phyloP scores from a whole-genome alignment of 257 asterid species.

The Rehmannia glutinosa region DNA sequence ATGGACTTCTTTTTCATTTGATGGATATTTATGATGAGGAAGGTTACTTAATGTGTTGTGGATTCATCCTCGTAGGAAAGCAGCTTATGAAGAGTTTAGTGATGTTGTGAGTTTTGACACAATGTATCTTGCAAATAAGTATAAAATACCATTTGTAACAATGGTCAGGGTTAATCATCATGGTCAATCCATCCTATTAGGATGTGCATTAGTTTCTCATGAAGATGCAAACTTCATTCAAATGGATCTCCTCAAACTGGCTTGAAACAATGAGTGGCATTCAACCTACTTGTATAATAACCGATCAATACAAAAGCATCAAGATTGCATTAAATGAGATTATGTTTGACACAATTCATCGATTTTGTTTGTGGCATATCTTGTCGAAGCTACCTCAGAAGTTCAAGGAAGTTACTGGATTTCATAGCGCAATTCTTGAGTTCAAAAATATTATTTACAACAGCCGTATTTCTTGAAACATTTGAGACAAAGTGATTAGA shows the following conservation, averaged over 20 bases:
- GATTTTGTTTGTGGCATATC: not conserved
- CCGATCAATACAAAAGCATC: not conserved
- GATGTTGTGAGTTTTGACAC: not conserved
- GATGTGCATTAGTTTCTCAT: not conserved
- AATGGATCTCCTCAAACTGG: not conserved
- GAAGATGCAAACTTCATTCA: not conserved
- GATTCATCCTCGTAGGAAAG: not conserved
- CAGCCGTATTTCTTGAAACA: not conserved
- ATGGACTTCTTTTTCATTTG: not conserved
- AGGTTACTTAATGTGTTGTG: not conserved
- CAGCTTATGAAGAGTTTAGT: not conserved
- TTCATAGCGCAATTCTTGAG: not conserved
- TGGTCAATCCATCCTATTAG: not conserved
- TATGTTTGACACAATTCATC: not conserved
- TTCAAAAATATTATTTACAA: too few relatives aligned
- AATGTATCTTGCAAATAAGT: not conserved
- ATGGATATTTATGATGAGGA: not conserved
- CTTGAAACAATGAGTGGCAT: not conserved
- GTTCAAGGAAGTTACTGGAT: not conserved
- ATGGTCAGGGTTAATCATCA: not conserved
- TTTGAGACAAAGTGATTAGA: not conserved
- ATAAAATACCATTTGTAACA: not conserved
- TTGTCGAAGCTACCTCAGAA: not conserved
- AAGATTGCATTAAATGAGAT: not conserved
- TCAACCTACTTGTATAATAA: not conserved